Evolutionary conservation across 2,329 filamentous ascomycete species (phyloP), one percentile per base, ranked within the genome.

Genomic region (Clarireedia homoeocarpa): DNA sequence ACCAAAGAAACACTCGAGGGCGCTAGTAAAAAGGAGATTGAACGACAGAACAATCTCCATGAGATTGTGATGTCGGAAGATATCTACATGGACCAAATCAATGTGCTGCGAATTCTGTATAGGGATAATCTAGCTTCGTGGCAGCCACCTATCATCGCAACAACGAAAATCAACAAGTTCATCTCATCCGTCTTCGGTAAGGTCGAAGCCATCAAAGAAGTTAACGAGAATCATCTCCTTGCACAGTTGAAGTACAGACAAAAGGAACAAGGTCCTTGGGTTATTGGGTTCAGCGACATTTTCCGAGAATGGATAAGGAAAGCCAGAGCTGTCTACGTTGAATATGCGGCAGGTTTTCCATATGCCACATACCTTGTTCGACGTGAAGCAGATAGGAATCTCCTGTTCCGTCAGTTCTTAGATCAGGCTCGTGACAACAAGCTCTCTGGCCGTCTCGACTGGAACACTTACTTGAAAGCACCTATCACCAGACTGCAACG

Each of bases 271-370:
- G 94, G 94, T 0, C 94, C 94, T 0, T 99, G 91, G 84, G 86
- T 99, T 57, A 78, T 82, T 12, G 94, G 94, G 3, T 96, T 96
- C 72, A 96, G 91, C 69, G 94, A 97, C 67, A 89, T 99, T 50
- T 97, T 99, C 76, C 80, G 94, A 57, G 94, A 99, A 73, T 99
- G 94, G 94, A 96, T 97, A 60, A 83, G 94, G 61, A 97, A 96
- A 71, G 94, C 94, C 34, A 90, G 86, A 70, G 76, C 80, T 2
- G 86, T 89, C 10, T 99, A 97, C 69, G 84, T 96, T 59, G 91
- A 95, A 57, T 99, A 97, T 70, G 92, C 92, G 40, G 85, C 87
- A 1, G 85, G 85, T 0, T 97, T 94, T 64, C 92, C 92, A 0
- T 84, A 86, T 57, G 92, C 94, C 1, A 85, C 84, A 39, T 91